These are phyloP conservation scores for Penicillium paneum DNA, from an alignment of 2,329 filamentous ascomycete species.

Conservation along the genomic window DNA sequence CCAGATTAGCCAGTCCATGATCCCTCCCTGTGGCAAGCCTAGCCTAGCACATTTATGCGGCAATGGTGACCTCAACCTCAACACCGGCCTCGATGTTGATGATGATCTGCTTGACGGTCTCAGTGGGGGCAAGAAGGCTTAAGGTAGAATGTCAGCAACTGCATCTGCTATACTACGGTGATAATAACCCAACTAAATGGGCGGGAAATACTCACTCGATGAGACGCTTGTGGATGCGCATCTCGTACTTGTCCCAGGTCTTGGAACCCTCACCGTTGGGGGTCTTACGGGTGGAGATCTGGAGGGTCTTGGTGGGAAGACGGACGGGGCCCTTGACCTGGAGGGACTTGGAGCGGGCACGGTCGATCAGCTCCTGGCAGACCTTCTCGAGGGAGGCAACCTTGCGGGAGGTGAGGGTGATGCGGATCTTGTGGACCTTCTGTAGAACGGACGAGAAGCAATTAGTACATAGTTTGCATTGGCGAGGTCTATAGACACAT, in stretches of 20 bases:
- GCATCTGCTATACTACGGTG: not conserved
- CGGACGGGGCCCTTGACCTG: constrained; percentile 98
- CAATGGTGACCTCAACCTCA: constrained; percentile 54
- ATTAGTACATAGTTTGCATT: constrained; percentile 9
- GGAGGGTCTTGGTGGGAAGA: constrained; percentile 93
- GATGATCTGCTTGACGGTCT: constrained; percentile 60
- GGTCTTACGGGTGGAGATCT: constrained; percentile 98
- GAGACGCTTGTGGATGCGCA: constrained; percentile 98
- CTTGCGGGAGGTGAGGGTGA: constrained; percentile 94
- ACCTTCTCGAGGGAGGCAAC: constrained; percentile 96
- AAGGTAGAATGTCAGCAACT: constrained; percentile 14
- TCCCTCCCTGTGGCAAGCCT: constrained; percentile 23
- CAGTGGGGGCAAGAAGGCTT: constrained; percentile 93
- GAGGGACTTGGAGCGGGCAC: constrained; percentile 97
- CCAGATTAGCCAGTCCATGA: constrained; percentile 17
- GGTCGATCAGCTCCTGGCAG: constrained; percentile 96
- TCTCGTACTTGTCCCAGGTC: constrained; percentile 99
- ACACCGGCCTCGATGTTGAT: constrained; percentile 55
- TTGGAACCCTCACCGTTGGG: constrained; percentile 99
- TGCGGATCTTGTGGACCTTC: constrained; percentile 98
- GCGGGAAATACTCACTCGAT: constrained; percentile 66
- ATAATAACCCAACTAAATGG: not conserved
- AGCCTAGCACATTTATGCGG: constrained; percentile 42
- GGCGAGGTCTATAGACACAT: not conserved
- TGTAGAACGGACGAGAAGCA: constrained; percentile 33